Evolutionary conservation across 495 filamentous ascomycete genomes (phyloP), one percentile per base, ranked within the genome.

Genomic region (Friedmanniomyces endolithicus): DNA sequence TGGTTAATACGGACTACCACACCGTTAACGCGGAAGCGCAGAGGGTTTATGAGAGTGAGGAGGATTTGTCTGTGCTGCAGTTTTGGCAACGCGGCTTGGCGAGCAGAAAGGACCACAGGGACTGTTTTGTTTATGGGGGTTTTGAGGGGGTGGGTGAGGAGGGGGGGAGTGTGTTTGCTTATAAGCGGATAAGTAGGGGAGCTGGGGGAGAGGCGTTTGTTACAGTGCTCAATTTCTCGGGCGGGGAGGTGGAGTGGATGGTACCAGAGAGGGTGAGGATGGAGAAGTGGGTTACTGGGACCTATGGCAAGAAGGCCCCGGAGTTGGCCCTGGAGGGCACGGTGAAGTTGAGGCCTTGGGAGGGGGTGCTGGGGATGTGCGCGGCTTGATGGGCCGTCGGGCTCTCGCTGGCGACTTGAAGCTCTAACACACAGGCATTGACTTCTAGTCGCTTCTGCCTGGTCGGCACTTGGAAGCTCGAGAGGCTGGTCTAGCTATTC

Each of bases 71-170:
- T 24, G 67, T 74, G 0, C 65, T 64, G 53, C 70, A 69, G 23
- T 76, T 72, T 59, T 76, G 74, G 74, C 65, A 72, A 54, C 64
- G 65, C 14, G 67, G 56, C 6, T 46, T 76, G 27, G 61, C 50
- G 45, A 56, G 64, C 16, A 57, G 74, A 27, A 74, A 74, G 49
- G 57, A 60, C 37, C 64, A 73, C 47, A 68, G 68, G 20, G 67
- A 72, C 45, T 64, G 65, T 4, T 74, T 75, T 50, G 65, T 75
- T 6, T 74, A 76, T 47, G 74, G 74, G 8, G 66, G 70, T 50
- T 74, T 70, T 49, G 58, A 68, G 46, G 53, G 71, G n/a, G 41
- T 72, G 6, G 65, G 67, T 50, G 48, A 60, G 0, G 61, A 66
- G 19, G 59, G 67, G 44, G 61, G 62, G 19, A 55, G 63, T n/a